Conservation (phyloP, 2,329 filamentous ascomycete genomes). For the Nothopassalora personata region DNA sequence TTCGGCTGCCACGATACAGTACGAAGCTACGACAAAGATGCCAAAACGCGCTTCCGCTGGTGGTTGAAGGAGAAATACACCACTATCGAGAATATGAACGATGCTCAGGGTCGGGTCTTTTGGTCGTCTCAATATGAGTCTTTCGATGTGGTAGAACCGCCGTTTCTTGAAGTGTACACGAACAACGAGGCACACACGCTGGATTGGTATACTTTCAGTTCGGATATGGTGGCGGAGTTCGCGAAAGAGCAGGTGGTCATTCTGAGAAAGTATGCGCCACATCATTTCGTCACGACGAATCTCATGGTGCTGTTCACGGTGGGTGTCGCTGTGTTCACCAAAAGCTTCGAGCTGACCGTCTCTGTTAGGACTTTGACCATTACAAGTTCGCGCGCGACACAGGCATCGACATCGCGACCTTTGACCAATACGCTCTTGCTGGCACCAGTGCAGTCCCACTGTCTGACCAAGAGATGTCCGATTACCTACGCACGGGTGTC, state of each 20-base stretch:
- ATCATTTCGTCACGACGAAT: conserved; percentile 21
- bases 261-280: conserved; percentile 16
- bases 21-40: conserved; percentile 22
- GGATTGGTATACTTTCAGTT: conserved; percentile 25
- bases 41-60: conserved; percentile 19
- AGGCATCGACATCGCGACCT: conserved; percentile 21
- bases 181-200: conserved; percentile 23
- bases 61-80: conserved; percentile 24
- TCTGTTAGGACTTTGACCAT: conserved; percentile 19
- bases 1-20: conserved; percentile 26
- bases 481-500: conserved; percentile 22
- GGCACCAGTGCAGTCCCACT: conserved; percentile 13
- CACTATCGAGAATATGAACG: conserved; percentile 24
- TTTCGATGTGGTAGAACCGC: conserved; percentile 22
- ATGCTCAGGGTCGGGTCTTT: conserved; percentile 23
- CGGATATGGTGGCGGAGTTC: conserved; percentile 24
- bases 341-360: background rate
- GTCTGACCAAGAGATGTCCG: conserved; percentile 13
- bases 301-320: conserved; percentile 22
- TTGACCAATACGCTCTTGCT: conserved; percentile 21
- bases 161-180: conserved; percentile 23
- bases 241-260: conserved; percentile 23
- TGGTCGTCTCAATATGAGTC: conserved; percentile 24
- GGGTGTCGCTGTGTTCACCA: background rate
- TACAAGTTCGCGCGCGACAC: conserved; percentile 23